Evolutionary conservation across 768 basidiomycete genomes (phyloP), one percentile per base, ranked within the genome.

Genomic region (Russula emetica): DNA sequence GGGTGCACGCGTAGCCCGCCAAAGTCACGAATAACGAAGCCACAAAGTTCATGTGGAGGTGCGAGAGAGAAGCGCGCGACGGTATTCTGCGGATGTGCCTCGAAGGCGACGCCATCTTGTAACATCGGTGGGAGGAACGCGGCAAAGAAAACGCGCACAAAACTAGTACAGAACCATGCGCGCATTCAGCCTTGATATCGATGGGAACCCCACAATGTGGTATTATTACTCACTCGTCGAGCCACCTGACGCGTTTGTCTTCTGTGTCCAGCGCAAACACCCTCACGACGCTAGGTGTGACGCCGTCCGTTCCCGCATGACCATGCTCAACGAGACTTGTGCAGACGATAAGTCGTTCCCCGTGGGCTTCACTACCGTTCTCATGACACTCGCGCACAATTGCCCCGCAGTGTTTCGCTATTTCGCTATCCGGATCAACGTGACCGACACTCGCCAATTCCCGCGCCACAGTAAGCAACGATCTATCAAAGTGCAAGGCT

Each of bases 81-180:
- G 63, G 82, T 83, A 64, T 85, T 84, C 71, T 85, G 84, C 1
- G 82, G 82, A 68, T 85, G 84, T 55, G 78, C 81, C 70, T 85
- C 83, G 67, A 85, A 84, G 1, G 80, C 82, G 5, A 85, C 82
- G 8, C 83, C 82, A 62, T 85, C 82, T 58, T 78, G 68, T 4
- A 85, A 71, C 63, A 83, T 76, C 0, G 82, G 74, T 2, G 84
- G 83, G 22, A 85, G 73, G 67, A 85, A 84, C 3, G 83, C 83
- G n/a, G 75, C 72, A 63, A 84, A 78, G 63, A 83, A 79, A 32
- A 84, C 51, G 30, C 78, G 76, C 59, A 79, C 75, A 66, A 82
- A 83, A 60, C 82, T 82, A 40, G 14, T 40, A 50, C 32, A 34
- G 60, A 28, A n/a, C n/a, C 3, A 13, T 20, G 47, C 11, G 60